Evolutionary conservation across 2,329 filamentous ascomycete species (phyloP).

Genomic region (Pyrenophora tritici-repentis): DNA sequence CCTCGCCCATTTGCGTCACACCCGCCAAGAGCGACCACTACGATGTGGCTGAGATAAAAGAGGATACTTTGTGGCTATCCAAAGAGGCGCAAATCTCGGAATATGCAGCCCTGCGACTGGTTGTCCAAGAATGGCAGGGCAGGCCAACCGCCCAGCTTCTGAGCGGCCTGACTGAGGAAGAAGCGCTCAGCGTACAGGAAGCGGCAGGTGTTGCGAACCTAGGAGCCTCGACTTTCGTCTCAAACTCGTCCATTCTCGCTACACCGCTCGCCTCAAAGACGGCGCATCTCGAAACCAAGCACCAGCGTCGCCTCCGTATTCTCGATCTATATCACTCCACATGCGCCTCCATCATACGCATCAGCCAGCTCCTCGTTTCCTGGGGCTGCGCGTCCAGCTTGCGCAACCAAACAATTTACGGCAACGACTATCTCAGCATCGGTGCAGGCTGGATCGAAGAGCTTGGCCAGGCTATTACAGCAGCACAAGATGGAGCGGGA

Average conservation of each 20-base stretch:
- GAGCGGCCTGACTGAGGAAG: constrained; percentile 75
- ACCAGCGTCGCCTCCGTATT: constrained; percentile 68
- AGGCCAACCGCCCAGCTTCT: constrained; percentile 74
- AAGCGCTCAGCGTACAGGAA: constrained; percentile 75
- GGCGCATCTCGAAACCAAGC: constrained; percentile 62
- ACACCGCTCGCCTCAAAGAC: constrained; percentile 29
- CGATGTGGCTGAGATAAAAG: constrained; percentile 79
- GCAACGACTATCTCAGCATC: constrained; percentile 36
- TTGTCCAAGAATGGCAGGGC: constrained; percentile 81
- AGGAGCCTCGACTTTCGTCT: constrained; percentile 57
- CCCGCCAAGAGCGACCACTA: constrained; percentile 69
- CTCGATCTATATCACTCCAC: constrained; percentile 74
- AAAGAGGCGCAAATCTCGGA: constrained; percentile 78
- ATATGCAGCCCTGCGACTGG: constrained; percentile 77
- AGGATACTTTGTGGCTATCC: constrained; percentile 85
- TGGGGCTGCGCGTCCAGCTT: constrained; percentile 38
- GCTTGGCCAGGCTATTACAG: constrained; percentile 37
- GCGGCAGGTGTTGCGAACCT: constrained; percentile 69
- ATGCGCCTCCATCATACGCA: constrained; percentile 58
- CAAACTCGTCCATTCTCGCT: constrained; percentile 51
- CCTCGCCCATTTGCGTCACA: constrained; percentile 82
- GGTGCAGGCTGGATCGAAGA: constrained; percentile 41
- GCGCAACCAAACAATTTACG: constrained; percentile 35
- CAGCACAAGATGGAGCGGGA: constrained; percentile 39
- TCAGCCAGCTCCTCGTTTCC: constrained; percentile 45